Evolutionary conservation across 352 stramenopile genomes (phyloP), one percentile per base, ranked within the genome.

Genomic region (Pythium volutum): DNA sequence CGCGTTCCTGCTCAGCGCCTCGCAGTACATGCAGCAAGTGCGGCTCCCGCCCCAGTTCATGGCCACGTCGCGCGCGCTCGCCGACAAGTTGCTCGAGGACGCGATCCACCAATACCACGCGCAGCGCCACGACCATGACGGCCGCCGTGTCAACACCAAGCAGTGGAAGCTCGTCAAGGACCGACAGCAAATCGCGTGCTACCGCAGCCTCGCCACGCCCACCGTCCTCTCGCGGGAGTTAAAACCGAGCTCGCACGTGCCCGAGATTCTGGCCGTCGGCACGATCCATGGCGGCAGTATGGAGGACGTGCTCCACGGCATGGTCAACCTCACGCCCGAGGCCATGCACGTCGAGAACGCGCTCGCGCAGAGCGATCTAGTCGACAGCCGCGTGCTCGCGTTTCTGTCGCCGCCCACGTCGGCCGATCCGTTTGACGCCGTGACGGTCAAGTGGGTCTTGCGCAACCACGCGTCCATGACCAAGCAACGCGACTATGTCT

Each of bases 361-460:
- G 16, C 60, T 77, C 39, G 70, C 71, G 16, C 68, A 77, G 36
- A 42, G 73, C 47, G 77, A 84, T 57, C 67, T 87, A 46, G 65
- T 82, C 31, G 77, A 87, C 71, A 75, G 66, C 22, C 77, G 77
- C 47, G 67, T 90, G 41, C 65, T 90, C 63, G 69, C 69, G 39
- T 70, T 79, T 33, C 75, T 87, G 26, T 53, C 75, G 43, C 67
- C 68, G 1, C 81, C 81, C 16, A 74, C 62, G 10, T 41, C 67
- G 20, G 64, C 42, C 48, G 71, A 80, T n/a, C 81, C 81, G 29
- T 88, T 90, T 64, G 66, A 70, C 18, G 76, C 77, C 33, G 56
- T 90, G 25, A 74, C 73, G 16, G 70, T 90, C 70, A 90, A 90
- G 68, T 90, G 79, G 78, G 65, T 76, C 20, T 54, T 88, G 41